phyloP scores from a whole-genome alignment of 2,329 filamentous ascomycete species.

The Balansia obtecta region DNA sequence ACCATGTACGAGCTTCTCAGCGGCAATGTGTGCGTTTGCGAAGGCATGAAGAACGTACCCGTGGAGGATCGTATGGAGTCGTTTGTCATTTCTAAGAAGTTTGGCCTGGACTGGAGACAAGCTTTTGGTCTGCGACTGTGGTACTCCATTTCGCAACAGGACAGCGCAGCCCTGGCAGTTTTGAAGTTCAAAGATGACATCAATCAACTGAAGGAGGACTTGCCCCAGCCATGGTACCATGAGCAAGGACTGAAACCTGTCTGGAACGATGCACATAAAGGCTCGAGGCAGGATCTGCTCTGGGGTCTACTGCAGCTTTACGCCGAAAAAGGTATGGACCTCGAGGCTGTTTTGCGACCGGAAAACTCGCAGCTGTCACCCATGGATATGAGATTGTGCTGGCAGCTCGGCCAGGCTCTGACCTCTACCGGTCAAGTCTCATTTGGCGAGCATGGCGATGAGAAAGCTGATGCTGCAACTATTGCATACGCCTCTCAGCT shows the following conservation, averaged over 20 bases:
- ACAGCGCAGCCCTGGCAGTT: constrained; percentile 62
- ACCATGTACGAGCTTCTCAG: constrained; percentile 82
- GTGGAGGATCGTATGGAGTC: constrained; percentile 69
- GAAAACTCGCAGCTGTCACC: constrained; percentile 66
- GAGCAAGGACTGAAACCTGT: constrained; percentile 44
- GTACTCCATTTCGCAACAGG: constrained; percentile 62
- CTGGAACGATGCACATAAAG: constrained; percentile 47
- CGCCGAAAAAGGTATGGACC: constrained; percentile 40
- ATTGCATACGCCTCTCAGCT: constrained; percentile 53
- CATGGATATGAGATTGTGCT: constrained; percentile 64
- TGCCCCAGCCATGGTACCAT: constrained; percentile 60
- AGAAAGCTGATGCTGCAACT: constrained; percentile 54
- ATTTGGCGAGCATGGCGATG: constrained; percentile 39
- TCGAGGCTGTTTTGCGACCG: constrained; percentile 63
- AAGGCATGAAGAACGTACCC: constrained; percentile 60
- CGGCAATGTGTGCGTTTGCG: constrained; percentile 74
- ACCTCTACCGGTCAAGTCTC: constrained; percentile 35
- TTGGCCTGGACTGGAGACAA: constrained; percentile 84
- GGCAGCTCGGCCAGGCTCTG: constrained; percentile 70
- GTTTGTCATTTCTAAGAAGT: constrained; percentile 73
- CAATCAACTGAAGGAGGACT: constrained; percentile 54
- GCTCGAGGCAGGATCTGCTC: constrained; percentile 60
- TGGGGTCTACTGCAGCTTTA: constrained; percentile 83
- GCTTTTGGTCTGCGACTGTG: constrained; percentile 84
- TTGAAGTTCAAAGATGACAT: constrained; percentile 63